A percentile compares a stretch with the other conserved stretches of the same genome.
These are phyloP conservation scores for Fusarium foetens DNA, from an alignment of 2,329 filamentous ascomycete genomes.

Conservation along the genomic window DNA sequence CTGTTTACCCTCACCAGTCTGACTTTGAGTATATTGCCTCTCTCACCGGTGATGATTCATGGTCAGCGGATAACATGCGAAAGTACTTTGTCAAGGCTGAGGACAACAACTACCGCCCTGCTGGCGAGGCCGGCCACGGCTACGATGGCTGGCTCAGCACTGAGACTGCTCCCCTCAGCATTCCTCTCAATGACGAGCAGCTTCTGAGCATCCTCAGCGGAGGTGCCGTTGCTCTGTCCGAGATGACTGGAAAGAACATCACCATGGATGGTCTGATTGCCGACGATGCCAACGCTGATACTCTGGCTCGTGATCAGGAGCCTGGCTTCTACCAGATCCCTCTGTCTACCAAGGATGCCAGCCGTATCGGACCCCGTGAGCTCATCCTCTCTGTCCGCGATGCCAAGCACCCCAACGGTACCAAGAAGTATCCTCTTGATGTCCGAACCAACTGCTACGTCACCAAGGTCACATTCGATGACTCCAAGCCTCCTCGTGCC, in stretches of 20 bases:
- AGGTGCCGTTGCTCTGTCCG: constrained; percentile 18
- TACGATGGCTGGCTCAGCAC: constrained; percentile 38
- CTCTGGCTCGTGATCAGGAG: constrained; percentile 24
- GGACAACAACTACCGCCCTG: constrained; percentile 58
- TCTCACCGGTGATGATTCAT: constrained; percentile 69
- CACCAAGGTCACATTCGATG: constrained; percentile 52
- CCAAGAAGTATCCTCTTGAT: constrained; percentile 37
- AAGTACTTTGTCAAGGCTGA: constrained; percentile 68
- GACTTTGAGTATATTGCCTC: constrained; percentile 68
- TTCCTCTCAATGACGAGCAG: constrained; percentile 27
- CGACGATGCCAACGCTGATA: constrained; percentile 35
- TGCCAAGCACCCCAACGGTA: constrained; percentile 24
- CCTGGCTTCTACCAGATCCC: constrained; percentile 66
- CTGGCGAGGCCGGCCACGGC: constrained; percentile 29
- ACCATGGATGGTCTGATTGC: constrained; percentile 30
- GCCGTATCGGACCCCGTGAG: constrained; percentile 65
- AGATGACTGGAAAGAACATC: constrained; percentile 19
- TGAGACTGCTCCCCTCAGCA: constrained; percentile 32
- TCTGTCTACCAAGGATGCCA: constrained; percentile 59
- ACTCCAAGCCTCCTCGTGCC: constrained; percentile 45
- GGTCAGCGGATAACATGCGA: constrained; percentile 68
- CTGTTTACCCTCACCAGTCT: constrained; percentile 66
- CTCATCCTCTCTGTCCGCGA: constrained; percentile 56
- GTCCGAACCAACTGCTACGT: constrained; percentile 44
- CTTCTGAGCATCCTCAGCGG: constrained; percentile 28